Evolutionary conservation across 805 yeast species (phyloP).

Genomic region (Hanseniaspora jakobsenii): DNA sequence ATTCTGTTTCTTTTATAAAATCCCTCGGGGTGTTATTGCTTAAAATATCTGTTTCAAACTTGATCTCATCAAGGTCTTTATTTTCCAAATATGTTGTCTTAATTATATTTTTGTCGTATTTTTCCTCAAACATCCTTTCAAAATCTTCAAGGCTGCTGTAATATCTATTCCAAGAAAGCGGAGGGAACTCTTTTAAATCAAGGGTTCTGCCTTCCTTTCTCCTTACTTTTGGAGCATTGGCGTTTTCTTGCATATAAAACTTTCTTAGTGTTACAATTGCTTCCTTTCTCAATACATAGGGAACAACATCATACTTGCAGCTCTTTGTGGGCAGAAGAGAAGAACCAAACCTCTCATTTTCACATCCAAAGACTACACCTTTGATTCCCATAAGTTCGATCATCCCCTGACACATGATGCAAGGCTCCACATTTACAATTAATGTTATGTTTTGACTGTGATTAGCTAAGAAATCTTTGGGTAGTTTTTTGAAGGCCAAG

Average conservation of each 20-base stretch:
- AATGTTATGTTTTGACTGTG: constrained; percentile 39
- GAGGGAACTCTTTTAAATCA: constrained; percentile 47
- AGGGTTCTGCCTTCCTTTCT: constrained; percentile 56
- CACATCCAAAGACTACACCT: constrained; percentile 78
- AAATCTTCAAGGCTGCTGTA: constrained; percentile 40
- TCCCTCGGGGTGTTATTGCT: too few relatives aligned
- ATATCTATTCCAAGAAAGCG: constrained; percentile 44
- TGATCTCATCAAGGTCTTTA: constrained; percentile 1
- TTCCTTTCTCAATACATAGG: constrained; percentile 70
- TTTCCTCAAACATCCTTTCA: constrained; percentile 10
- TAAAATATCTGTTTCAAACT: too few relatives aligned
- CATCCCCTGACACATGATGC: constrained; percentile 95
- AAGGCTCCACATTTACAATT: constrained; percentile 94
- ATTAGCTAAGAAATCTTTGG: constrained; percentile 1
- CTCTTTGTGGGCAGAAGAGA: constrained; percentile 19
- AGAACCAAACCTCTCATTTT: constrained; percentile 92
- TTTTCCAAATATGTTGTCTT: background rate
- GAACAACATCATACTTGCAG: constrained; percentile 34
- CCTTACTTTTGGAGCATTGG: constrained; percentile 71
- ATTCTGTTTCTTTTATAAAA: background rate
- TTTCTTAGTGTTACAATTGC: constrained; percentile 70
- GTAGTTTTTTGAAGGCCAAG: constrained; percentile 1
- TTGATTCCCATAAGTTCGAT: constrained; percentile 66
- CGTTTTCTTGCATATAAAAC: constrained; percentile 78
- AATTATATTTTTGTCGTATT: background rate